phyloP scores from a whole-genome alignment of 2,329 filamentous ascomycete genomes.

The Ustilaginoidea virens region DNA sequence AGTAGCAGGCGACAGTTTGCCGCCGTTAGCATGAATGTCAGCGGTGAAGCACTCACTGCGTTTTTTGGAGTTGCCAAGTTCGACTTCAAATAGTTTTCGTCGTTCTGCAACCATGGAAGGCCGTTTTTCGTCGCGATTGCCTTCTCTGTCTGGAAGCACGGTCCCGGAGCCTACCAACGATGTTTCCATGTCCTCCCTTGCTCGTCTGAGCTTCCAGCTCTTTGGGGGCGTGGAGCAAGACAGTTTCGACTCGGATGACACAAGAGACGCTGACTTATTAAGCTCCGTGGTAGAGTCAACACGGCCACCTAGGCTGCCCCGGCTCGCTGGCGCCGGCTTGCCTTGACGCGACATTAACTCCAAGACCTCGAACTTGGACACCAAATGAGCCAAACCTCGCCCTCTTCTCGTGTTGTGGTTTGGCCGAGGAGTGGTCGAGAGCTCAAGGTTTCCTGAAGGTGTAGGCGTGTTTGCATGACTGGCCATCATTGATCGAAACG shows the following conservation, averaged over 20 bases:
- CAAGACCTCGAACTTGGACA: slow-evolving; percentile 20
- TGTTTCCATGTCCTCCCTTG: not conserved
- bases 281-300: slow-evolving; percentile 1
- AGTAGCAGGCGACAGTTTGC: not conserved
- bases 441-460: too few relatives aligned
- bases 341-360: slow-evolving; percentile 8
- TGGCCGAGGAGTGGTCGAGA: not conserved
- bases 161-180: too few relatives aligned
- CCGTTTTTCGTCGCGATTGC: not conserved
- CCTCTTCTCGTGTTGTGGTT: not conserved
- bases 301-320: not conserved
- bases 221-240: not conserved
- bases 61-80: slow-evolving; percentile 1
- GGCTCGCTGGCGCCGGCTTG: not conserved
- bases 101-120: slow-evolving; percentile 11
- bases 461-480: too few relatives aligned
- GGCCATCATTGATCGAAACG: too few relatives aligned
- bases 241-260: not conserved
- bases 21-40: too few relatives aligned
- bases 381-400: slow-evolving; percentile 14
- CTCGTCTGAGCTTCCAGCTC: not conserved
- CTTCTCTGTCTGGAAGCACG: too few relatives aligned
- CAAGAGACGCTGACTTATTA: slow-evolving; percentile 1
- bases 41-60: not conserved
- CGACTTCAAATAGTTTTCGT: slow-evolving; percentile 10